Evolutionary conservation across 495 filamentous ascomycete genomes (phyloP).

Genomic region (Lentithecium fluviatile): DNA sequence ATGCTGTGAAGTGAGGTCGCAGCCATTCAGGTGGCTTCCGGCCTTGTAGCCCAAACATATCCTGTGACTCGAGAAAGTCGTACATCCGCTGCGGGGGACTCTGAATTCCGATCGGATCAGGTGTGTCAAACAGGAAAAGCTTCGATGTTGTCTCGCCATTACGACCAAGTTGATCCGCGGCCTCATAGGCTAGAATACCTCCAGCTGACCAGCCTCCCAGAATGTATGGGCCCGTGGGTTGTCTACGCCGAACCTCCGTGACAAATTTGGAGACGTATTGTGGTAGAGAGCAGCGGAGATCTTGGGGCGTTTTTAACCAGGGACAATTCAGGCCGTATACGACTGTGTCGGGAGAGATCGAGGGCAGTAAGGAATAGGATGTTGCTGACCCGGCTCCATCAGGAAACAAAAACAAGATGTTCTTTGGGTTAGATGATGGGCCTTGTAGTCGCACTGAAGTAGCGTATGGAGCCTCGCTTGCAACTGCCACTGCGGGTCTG

Average conservation of each 20-base stretch:
- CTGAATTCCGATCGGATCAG: slow-evolving; percentile 37
- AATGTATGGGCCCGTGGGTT: slow-evolving; percentile 69
- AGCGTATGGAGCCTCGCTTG: too few species aligned
- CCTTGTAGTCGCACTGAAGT: slow-evolving; percentile 55
- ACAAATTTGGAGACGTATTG: slow-evolving; percentile 55
- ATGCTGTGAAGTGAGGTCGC: slow-evolving; percentile 41
- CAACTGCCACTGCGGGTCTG: too few species aligned
- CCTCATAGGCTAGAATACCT: slow-evolving; percentile 82
- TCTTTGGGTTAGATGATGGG: slow-evolving; percentile 53
- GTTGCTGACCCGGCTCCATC: slow-evolving; percentile 70
- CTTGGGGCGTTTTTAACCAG: slow-evolving; percentile 59
- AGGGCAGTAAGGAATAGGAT: slow-evolving; percentile 59
- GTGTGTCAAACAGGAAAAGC: slow-evolving; percentile 36
- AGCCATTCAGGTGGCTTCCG: slow-evolving; percentile 40
- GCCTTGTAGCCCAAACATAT: slow-evolving; percentile 49
- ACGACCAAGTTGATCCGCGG: slow-evolving; percentile 57
- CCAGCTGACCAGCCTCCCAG: slow-evolving; percentile 79
- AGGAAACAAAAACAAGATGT: slow-evolving; percentile 71
- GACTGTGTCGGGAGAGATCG: slow-evolving; percentile 50
- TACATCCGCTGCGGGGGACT: slow-evolving; percentile 39
- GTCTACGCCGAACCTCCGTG: slow-evolving; percentile 65
- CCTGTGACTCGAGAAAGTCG: slow-evolving; percentile 48
- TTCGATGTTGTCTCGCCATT: slow-evolving; percentile 43
- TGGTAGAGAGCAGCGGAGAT: slow-evolving; percentile 54
- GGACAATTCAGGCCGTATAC: slow-evolving; percentile 64